A percentile compares a stretch with the other conserved stretches of the same genome.
phyloP scores from a whole-genome alignment of 306 rosid species.

The Medicago arabica region DNA sequence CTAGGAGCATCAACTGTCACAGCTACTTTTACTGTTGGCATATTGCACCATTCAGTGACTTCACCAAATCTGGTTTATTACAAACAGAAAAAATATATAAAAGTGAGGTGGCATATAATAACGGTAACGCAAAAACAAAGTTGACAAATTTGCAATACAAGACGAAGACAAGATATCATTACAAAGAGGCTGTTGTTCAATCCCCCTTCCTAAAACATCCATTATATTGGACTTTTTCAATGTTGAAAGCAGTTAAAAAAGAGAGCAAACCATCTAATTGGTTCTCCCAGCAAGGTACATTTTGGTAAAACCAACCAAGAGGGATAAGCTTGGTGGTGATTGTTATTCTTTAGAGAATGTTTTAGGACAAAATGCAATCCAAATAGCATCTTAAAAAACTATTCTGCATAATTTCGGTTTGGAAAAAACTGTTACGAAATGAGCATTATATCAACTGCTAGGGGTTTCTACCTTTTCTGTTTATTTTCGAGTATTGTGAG shows the following conservation, averaged over 20 bases:
- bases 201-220: neutral
- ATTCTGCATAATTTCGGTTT: too few species aligned
- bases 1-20: slow-evolving; percentile 88
- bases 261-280: too few species aligned
- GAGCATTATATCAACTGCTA: slow-evolving; percentile 9
- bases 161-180: slow-evolving; percentile 14
- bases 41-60: slow-evolving; percentile 81
- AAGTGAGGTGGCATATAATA: neutral
- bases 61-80: slow-evolving; percentile 73
- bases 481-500: slow-evolving; percentile 72
- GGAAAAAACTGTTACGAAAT: neutral
- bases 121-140: slow-evolving; percentile 14
- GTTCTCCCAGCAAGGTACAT: too few species aligned
- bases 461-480: slow-evolving; percentile 69
- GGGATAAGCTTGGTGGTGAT: too few species aligned
- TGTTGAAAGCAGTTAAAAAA: slow-evolving; percentile 6
- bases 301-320: too few species aligned
- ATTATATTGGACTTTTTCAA: too few species aligned
- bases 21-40: slow-evolving; percentile 86
- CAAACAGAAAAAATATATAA: slow-evolving; percentile 27
- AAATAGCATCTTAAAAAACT: too few species aligned
- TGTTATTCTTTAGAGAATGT: too few species aligned
- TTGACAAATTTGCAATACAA: neutral
- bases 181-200: neutral
- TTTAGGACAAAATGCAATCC: too few species aligned